Conservation (phyloP, 1,139 yeast genomes). For the Geotrichum histeridarum region DNA sequence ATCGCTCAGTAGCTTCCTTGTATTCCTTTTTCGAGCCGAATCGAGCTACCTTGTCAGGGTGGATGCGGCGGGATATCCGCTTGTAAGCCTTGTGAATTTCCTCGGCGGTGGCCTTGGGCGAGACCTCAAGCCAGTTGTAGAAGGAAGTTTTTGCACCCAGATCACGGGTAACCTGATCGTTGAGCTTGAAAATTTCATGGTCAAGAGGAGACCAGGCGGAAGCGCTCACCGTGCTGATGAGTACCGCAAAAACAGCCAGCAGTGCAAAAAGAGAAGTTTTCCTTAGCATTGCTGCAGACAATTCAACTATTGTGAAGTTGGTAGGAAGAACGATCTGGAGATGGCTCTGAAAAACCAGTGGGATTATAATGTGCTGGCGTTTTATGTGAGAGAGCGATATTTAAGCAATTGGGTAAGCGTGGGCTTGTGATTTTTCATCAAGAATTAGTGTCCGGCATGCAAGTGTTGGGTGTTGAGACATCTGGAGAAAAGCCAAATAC, state of each 20-base stretch:
- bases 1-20: slow-evolving; percentile 48
- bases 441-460: too few relatives aligned
- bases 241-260: slow-evolving; percentile 6
- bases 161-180: slow-evolving; percentile 58
- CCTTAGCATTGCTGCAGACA: not conserved
- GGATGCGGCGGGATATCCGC: slow-evolving; percentile 62
- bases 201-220: slow-evolving; percentile 53
- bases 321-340: too few relatives aligned
- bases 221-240: slow-evolving; percentile 17
- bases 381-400: too few relatives aligned
- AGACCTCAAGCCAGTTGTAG: slow-evolving; percentile 46
- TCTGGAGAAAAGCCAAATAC: too few relatives aligned
- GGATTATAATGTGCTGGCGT: too few relatives aligned
- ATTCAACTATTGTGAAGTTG: not conserved
- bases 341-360: too few relatives aligned
- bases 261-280: slow-evolving; percentile 1
- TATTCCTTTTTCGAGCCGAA: slow-evolving; percentile 53
- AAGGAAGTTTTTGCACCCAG: slow-evolving; percentile 62
- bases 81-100: slow-evolving; percentile 73
- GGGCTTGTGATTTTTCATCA: too few relatives aligned
- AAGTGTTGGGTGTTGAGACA: too few relatives aligned
- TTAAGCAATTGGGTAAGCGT: too few relatives aligned
- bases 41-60: slow-evolving; percentile 65
- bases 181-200: slow-evolving; percentile 72
- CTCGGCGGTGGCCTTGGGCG: slow-evolving; percentile 43